Evolutionary conservation across 306 rosid species (phyloP), one percentile per base, ranked within the genome.

Genomic region (Phaseolus lunatus): DNA sequence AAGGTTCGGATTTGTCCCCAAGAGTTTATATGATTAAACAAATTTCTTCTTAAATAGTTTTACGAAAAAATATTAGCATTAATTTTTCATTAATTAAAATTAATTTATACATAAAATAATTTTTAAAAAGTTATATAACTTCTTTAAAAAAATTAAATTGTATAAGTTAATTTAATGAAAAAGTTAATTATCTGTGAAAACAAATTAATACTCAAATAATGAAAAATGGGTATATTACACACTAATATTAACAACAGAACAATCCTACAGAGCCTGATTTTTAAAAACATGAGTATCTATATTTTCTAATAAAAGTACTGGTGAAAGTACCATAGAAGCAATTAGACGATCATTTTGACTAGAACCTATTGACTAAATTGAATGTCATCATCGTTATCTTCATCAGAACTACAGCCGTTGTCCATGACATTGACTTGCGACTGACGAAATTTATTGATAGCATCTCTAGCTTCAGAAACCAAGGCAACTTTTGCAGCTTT

Each of bases 391-490:
- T 85, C 83, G 5, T 72, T 82, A 26, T 77, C 75, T 50, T 84
- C 87, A 13, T 93, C 90, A 20, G 73, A 79, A 73, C 69, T 83
- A 23, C 75, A 77, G 33, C 75, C 49, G 62, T 73, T 18, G 53
- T 5, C 75, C 63, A 27, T 58, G 57, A 58, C 57, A 82, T 77
- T 79, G 39, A 75, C 71, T 49, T 83, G 85, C 2, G 83, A 80
- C 18, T 69, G 85, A 81, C 79, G 80, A 78, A 90, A 88, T 79
- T 80, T 87, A 39, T 20, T 69, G 80, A 94, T 89, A 37, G 94
- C 94, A 53, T 91, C 87, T 78, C 89, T 91, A 63, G 94, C 97
- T 83, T 88, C 89, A 74, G 90, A 90, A 56, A 83, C 80, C 90
- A 92, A 79, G 18, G 93, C 91, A 77, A 62, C 70, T 82, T 86